These are phyloP conservation scores for Kappamyces sp. DNA, from an alignment of 192 early-diverging fungal genomes.

Conservation along the genomic window DNA sequence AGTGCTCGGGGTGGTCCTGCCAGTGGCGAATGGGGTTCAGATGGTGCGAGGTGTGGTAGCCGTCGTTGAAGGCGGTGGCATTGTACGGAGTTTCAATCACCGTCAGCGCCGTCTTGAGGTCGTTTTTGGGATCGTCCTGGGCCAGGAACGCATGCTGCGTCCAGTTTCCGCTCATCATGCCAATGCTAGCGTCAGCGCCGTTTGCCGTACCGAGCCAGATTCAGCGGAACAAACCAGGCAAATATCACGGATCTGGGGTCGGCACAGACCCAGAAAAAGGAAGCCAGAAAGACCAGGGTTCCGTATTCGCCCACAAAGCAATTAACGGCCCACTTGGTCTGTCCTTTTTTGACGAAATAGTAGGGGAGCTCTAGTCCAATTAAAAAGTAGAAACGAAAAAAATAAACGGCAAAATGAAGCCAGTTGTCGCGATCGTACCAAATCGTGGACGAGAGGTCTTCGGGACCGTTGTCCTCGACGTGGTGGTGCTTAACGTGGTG, in stretches of 20 bases:
- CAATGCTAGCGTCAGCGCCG: conserved; percentile 10
- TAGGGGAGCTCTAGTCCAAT: conserved; percentile 20
- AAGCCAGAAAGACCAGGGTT: conserved; percentile 8
- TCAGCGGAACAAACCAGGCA: conserved; percentile 25
- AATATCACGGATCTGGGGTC: conserved; percentile 21
- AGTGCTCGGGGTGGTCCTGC: conserved; percentile 37
- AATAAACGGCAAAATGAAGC: conserved; percentile 35
- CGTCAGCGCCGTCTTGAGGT: conserved; percentile 31
- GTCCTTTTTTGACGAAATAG: conserved; percentile 29
- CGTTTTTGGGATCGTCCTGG: conserved; percentile 24
- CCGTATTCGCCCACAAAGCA: conserved; percentile 17
- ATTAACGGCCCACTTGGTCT: conserved; percentile 8
- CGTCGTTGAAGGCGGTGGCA: conserved; percentile 34
- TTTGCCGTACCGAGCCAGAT: conserved; percentile 19
- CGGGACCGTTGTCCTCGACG: conserved; percentile 34
- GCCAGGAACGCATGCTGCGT: conserved; percentile 40
- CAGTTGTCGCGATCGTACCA: conserved; percentile 35
- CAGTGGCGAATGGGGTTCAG: conserved; percentile 37
- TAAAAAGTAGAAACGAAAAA: conserved; percentile 30
- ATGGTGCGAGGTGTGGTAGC: conserved; percentile 46
- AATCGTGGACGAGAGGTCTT: conserved; percentile 29
- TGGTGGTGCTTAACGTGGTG: conserved; percentile 47
- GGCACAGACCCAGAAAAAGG: conserved; percentile 5
- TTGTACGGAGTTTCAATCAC: conserved; percentile 30
- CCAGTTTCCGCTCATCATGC: conserved; percentile 47